Evolutionary conservation across 805 yeast species (phyloP), one percentile per base, ranked within the genome.

Genomic region (Myxozyma geophila): DNA sequence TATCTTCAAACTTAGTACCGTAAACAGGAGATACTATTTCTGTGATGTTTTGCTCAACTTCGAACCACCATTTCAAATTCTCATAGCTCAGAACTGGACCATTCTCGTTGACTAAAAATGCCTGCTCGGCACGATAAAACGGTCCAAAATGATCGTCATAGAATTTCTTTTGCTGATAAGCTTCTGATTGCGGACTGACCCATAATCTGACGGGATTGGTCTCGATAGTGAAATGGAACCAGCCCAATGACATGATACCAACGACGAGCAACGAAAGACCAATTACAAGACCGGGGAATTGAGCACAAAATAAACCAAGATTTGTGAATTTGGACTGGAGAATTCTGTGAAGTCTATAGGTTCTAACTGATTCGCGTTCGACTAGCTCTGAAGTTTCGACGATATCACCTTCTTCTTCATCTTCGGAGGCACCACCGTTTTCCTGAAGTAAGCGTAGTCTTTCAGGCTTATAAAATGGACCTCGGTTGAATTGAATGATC

Each of bases 101-200:
- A 2, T 89, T 80, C 21, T 85, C 85, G 69, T 87, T 87, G 2
- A 87, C 84, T 7, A 93, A 78, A 67, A 90, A 89, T 0, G 90
- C 77, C 75, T 93, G 98, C 71, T 91, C 93, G 4, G 90, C 85
- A 70, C 98, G 81, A 77, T 88, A 95, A 79, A 95, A 93, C 44
- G 96, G 96, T 0, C 98, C 97, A 75, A 93, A 93, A 65, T 85
- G 84, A 21, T 82, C 81, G 73, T 95, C 97, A 73, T 85, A 93
- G 69, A 79, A 86, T 59, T 80, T 77, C 70, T 87, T 86, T 70
- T 93, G 87, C 48, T 82, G 77, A 59, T 81, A 87, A 12, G 92
- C 91, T 2, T 83, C 85, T 9, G 95, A 88, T 21, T 78, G 72
- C 2, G 92, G 86, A 68, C 95, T 87, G 0, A 95, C 98, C 99